Conservation (phyloP, 2,329 filamentous ascomycete species). For the Aspergillus brasiliensis region DNA sequence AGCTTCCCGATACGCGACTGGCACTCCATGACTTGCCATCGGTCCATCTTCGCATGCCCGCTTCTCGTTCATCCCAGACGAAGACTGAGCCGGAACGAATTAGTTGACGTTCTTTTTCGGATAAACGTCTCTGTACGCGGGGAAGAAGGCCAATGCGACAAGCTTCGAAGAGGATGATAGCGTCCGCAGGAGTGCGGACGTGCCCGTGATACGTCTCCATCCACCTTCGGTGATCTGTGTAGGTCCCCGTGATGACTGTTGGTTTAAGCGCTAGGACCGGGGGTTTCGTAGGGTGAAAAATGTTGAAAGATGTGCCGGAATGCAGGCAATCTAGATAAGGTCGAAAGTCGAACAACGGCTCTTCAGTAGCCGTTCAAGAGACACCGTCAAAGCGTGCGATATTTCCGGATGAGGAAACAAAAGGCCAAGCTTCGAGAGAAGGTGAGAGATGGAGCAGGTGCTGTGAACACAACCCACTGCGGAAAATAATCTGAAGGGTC, state of each 20-base stretch:
- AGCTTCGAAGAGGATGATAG: constrained; percentile 97
- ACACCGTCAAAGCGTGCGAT: neutral
- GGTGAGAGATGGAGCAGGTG: neutral
- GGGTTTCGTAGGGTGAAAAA: constrained; percentile 16
- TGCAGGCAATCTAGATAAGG: neutral
- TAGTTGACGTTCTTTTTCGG: constrained; percentile 94
- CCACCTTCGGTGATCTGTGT: constrained; percentile 28
- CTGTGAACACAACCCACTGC: neutral
- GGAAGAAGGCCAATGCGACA: constrained; percentile 87
- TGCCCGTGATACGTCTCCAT: constrained; percentile 98
- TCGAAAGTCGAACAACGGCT: neutral
- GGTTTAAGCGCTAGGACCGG: constrained; percentile 24
- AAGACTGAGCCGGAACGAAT: constrained; percentile 97
- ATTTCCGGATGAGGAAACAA: constrained; percentile 16
- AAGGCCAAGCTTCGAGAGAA: neutral
- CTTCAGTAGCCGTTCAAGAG: neutral
- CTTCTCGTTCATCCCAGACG: constrained; percentile 99
- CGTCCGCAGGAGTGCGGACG: constrained; percentile 93
- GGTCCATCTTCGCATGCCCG: constrained; percentile 97
- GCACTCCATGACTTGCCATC: constrained; percentile 99
- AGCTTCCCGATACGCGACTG: constrained; percentile 94
- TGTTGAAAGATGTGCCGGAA: constrained; percentile 8
- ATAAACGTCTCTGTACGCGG: constrained; percentile 86
- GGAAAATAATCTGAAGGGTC: neutral
- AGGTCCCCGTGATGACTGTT: constrained; percentile 20